phyloP scores from a whole-genome alignment of 176 grass and related monocot species.

The Neostapfia colusana region DNA sequence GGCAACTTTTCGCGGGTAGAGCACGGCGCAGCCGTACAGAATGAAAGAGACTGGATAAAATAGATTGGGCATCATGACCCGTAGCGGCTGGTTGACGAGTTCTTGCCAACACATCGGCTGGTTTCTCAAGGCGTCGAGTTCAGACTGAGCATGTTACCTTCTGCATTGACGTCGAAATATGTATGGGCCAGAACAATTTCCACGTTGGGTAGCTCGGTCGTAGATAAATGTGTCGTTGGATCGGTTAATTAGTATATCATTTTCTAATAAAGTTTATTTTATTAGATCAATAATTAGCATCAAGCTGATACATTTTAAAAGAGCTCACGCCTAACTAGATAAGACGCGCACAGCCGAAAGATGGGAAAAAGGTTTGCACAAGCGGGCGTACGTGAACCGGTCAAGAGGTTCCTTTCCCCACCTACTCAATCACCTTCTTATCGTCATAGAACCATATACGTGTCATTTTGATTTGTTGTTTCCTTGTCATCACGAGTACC shows the following conservation, averaged over 20 bases:
- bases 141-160: neutral
- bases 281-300: too few relatives aligned
- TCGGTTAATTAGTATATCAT: neutral
- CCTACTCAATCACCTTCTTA: neutral
- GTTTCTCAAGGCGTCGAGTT: neutral
- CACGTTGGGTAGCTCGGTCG: neutral
- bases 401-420: neutral
- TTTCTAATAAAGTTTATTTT: too few relatives aligned
- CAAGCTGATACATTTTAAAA: too few relatives aligned
- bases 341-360: too few relatives aligned
- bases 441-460: too few relatives aligned
- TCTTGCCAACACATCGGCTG: neutral
- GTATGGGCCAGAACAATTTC: neutral
- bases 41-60: neutral
- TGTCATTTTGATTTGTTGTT: neutral
- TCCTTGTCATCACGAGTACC: too few relatives aligned
- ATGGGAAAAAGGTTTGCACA: neutral
- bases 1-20: neutral
- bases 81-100: neutral
- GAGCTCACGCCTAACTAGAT: too few relatives aligned
- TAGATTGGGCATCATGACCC: neutral
- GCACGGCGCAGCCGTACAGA: neutral
- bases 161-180: neutral
- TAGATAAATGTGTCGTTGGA: neutral
- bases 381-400: neutral